Evolutionary conservation across 2,329 filamentous ascomycete genomes (phyloP), one percentile per base, ranked within the genome.

Genomic region (Hypoxylon sp.): DNA sequence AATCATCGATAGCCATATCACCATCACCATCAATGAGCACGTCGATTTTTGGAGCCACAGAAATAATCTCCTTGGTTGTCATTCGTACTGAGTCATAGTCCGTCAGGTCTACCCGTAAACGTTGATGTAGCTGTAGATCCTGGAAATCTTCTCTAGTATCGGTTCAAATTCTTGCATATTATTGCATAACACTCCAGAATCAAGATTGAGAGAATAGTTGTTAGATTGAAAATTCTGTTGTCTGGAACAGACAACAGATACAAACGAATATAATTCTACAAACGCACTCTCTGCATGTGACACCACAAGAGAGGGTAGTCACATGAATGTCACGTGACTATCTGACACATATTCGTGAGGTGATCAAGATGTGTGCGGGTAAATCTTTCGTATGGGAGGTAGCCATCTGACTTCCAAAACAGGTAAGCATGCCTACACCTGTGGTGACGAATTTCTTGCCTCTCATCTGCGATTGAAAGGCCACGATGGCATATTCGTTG

Each of bases 21-120:
- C 72, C 74, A n/a, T 71, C 74, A 9, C 67, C 73, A 47, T 76
- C 72, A 35, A 75, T 66, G 3, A 77, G 63, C 1, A 75, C 71
- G 35, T 75, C 66, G 51, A 75, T 74, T 48, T 70, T 73, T 17
- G 67, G 66, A 19, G 67, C 58, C 2, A 67, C 64, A 1, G 62
- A 64, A 11, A 71, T 51, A 51, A 75, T 73, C 17, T 72, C 66
- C 14, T 60, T 44, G 14, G 73, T 72, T 39, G 71, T 72, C 24
- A 48, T 48, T 5, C 68, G 71, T 2, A 76, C 69, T 1, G 71
- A 71, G n/a, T 67, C 70, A 26, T 74, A 71, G 51, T 74, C 73
- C 1, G 74, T 70, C 13, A 72, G 59, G 52, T 76, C 73, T 13
- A 75, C 65, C 19, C 73, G 71, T 3, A 75, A 71, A 75, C 0